These are phyloP conservation scores for Fusarium paranaense DNA, from an alignment of 2,329 filamentous ascomycete species.

Conservation along the genomic window DNA sequence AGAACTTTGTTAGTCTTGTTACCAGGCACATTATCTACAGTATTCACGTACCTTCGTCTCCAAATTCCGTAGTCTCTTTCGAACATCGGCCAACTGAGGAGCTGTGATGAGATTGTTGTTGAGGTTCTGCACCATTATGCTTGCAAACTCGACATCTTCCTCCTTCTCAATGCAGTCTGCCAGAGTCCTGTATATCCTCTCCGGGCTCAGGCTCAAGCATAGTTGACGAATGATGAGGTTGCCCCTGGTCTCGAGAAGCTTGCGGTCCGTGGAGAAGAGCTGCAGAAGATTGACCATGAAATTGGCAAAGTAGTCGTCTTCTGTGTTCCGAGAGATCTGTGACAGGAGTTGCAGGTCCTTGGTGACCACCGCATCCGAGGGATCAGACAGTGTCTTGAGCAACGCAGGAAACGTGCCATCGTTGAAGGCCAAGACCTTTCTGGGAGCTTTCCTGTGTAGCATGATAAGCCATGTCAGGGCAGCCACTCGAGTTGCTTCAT, in stretches of 20 bases:
- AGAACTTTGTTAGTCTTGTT: slow-evolving; percentile 7
- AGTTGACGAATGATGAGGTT: slow-evolving; percentile 97
- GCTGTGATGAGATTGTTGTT: slow-evolving; percentile 99
- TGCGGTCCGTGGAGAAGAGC: slow-evolving; percentile 93
- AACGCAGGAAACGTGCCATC: slow-evolving; percentile 97
- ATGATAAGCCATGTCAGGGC: slow-evolving; percentile 97
- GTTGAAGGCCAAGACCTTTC: slow-evolving; percentile 93
- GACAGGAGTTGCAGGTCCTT: slow-evolving; percentile 93
- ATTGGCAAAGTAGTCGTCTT: slow-evolving; percentile 96
- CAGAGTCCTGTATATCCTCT: slow-evolving; percentile 94
- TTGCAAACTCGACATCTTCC: slow-evolving; percentile 97
- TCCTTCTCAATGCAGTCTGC: slow-evolving; percentile 98
- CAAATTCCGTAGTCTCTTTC: slow-evolving; percentile 89
- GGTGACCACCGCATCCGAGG: slow-evolving; percentile 94
- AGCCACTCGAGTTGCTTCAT: slow-evolving; percentile 94
- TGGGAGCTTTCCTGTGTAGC: slow-evolving; percentile 94
- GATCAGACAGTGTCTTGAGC: slow-evolving; percentile 95
- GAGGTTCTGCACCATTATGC: slow-evolving; percentile 99
- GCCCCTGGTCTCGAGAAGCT: slow-evolving; percentile 89
- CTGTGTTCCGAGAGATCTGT: slow-evolving; percentile 95
- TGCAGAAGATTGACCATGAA: slow-evolving; percentile 98
- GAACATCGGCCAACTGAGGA: slow-evolving; percentile 89
- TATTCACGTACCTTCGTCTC: slow-evolving; percentile 76
- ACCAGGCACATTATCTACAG: background rate
- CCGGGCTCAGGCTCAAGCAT: slow-evolving; percentile 91